Percentiles rank a stretch among this genome's conserved stretches.
phyloP scores from a whole-genome alignment of 2,329 filamentous ascomycete genomes.

The Arthrinium phaeospermum region DNA sequence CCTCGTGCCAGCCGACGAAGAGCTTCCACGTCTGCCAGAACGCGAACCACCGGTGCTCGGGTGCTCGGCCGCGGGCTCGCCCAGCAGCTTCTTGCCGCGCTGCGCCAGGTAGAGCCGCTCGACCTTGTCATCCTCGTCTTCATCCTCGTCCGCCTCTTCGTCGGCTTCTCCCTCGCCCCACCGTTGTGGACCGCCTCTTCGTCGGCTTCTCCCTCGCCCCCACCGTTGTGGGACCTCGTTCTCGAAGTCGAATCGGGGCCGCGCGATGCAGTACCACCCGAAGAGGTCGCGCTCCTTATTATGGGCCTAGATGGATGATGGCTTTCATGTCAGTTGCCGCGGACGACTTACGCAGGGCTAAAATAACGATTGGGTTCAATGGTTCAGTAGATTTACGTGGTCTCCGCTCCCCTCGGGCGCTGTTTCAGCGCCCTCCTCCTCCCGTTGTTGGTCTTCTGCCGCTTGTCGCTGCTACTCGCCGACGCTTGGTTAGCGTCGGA shows the following conservation, averaged over 20 bases:
- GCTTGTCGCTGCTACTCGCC: not conserved
- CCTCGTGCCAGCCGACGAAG: conserved; percentile 26
- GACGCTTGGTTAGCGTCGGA: conserved; percentile 5
- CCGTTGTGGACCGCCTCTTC: too few relatives aligned
- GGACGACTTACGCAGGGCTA: not conserved
- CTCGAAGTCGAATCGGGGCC: not conserved
- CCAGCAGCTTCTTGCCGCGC: not conserved
- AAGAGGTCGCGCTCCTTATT: conserved; percentile 1
- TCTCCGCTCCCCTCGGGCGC: not conserved
- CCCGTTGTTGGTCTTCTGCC: not conserved
- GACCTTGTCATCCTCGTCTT: conserved; percentile 34
- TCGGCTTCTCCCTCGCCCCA: too few relatives aligned
- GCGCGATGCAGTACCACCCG: conserved; percentile 2
- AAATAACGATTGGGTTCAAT: not conserved
- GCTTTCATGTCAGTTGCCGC: not conserved
- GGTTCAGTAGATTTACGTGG: not conserved
- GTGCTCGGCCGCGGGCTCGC: conserved; percentile 11
- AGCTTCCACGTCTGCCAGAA: conserved; percentile 31
- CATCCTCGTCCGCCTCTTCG: conserved; percentile 22
- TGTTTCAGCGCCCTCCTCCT: not conserved
- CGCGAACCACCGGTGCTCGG: conserved; percentile 22
- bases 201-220: not conserved
- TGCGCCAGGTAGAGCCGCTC: conserved; percentile 34
- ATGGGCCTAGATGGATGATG: not conserved
- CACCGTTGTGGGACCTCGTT: not conserved